Percentiles rank a stretch among this genome's conserved stretches.
Evolutionary conservation across 2,329 filamentous ascomycete genomes (phyloP).

Genomic region (Cytospora mali): DNA sequence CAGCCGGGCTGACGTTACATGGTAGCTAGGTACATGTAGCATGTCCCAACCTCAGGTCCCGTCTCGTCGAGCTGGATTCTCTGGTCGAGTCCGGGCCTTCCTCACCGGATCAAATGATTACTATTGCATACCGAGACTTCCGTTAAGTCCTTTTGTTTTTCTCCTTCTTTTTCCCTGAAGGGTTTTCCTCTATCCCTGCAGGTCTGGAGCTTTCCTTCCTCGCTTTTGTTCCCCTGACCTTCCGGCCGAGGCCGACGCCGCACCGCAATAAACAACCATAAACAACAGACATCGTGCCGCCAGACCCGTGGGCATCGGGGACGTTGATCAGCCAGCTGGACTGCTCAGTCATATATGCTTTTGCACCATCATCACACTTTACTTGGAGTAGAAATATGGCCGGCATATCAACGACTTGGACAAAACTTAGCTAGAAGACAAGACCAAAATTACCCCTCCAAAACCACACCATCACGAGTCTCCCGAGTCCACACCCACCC

Average conservation of each 20-base stretch:
- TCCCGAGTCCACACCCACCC: background rate
- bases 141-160: conserved; percentile 7
- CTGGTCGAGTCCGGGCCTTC: no score
- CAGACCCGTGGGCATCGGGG: conserved; percentile 2
- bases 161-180: no score
- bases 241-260: background rate
- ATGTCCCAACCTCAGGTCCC: conserved; percentile 9
- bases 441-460: background rate
- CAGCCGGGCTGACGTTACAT: conserved; percentile 5
- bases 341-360: conserved; percentile 9
- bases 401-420: background rate
- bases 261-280: background rate
- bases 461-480: background rate
- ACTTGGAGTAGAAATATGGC: background rate
- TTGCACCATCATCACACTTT: background rate
- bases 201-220: conserved; percentile 8
- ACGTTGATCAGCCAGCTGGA: conserved; percentile 4
- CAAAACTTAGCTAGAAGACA: background rate
- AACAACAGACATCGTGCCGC: conserved; percentile 8
- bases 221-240: background rate
- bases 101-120: background rate
- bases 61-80: conserved; percentile 6
- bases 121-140: conserved; percentile 14
- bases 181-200: conserved; percentile 7
- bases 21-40: no score